Conservation (phyloP, 2,329 filamentous ascomycete genomes). For the Fonsecaea pedrosoi region DNA sequence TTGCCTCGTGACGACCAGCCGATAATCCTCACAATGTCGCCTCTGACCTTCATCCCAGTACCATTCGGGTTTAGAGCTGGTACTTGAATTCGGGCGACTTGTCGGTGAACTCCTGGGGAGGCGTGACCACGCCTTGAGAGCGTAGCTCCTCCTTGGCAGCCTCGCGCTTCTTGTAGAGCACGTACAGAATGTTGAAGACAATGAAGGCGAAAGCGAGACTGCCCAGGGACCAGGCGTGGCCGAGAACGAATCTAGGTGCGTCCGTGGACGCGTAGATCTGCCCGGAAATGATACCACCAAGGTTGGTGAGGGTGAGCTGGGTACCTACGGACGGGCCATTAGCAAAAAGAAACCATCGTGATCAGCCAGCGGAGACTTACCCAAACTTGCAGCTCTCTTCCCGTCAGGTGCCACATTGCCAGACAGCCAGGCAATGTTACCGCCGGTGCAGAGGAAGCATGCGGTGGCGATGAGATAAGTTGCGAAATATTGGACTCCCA, state of each 20-base stretch:
- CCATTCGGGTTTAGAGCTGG: slow-evolving; percentile 23
- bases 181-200: slow-evolving; percentile 29
- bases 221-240: slow-evolving; percentile 32
- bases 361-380: slow-evolving; percentile 33
- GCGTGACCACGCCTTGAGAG: slow-evolving; percentile 26
- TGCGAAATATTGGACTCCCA: slow-evolving; percentile 43
- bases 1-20: not conserved
- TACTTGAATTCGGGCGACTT: slow-evolving; percentile 34
- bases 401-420: slow-evolving; percentile 44
- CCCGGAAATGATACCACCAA: slow-evolving; percentile 56
- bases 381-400: slow-evolving; percentile 48
- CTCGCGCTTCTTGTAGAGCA: slow-evolving; percentile 30
- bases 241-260: slow-evolving; percentile 30
- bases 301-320: slow-evolving; percentile 31
- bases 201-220: slow-evolving; percentile 31
- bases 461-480: slow-evolving; percentile 43
- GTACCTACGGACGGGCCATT: slow-evolving; percentile 15
- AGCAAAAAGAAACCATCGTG: not conserved
- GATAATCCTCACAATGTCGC: not conserved
- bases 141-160: slow-evolving; percentile 23
- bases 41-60: not conserved
- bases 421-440: slow-evolving; percentile 42
- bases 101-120: slow-evolving; percentile 33
- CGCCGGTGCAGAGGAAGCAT: slow-evolving; percentile 46
- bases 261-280: slow-evolving; percentile 35